Conservation (phyloP, 148 eudicot species). For the Rhododendron simsii region DNA sequence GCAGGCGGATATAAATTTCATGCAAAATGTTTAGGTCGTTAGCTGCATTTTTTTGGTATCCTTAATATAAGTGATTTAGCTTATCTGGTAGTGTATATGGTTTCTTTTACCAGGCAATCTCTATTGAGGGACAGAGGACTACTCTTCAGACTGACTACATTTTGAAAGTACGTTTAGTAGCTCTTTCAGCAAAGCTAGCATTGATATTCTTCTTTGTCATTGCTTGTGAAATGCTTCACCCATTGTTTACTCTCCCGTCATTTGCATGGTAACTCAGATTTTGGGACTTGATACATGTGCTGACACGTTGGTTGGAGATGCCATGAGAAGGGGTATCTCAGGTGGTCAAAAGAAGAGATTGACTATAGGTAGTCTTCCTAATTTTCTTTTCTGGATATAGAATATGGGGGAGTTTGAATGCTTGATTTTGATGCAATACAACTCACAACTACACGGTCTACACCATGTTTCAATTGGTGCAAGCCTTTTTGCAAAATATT, state of each 20-base stretch:
- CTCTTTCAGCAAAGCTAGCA: background rate
- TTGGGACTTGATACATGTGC: slow-evolving; percentile 78
- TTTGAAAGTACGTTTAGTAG: slow-evolving; percentile 60
- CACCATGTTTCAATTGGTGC: background rate
- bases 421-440: background rate
- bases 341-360: slow-evolving; percentile 85
- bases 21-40: background rate
- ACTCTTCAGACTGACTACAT: slow-evolving; percentile 80
- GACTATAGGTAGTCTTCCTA: slow-evolving; percentile 48
- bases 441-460: background rate
- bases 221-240: background rate
- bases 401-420: background rate
- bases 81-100: background rate
- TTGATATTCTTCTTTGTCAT: background rate
- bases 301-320: slow-evolving; percentile 66
- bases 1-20: background rate
- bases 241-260: background rate
- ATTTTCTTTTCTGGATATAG: background rate
- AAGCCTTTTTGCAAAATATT: background rate
- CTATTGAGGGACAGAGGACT: slow-evolving; percentile 60
- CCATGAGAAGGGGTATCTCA: slow-evolving; percentile 79
- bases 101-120: slow-evolving; percentile 51
- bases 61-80: background rate
- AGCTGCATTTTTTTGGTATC: background rate
- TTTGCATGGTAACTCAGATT: slow-evolving; percentile 40